Conservation (phyloP, 2,329 filamentous ascomycete genomes). For the Ceratocystiopsis sp. region DNA sequence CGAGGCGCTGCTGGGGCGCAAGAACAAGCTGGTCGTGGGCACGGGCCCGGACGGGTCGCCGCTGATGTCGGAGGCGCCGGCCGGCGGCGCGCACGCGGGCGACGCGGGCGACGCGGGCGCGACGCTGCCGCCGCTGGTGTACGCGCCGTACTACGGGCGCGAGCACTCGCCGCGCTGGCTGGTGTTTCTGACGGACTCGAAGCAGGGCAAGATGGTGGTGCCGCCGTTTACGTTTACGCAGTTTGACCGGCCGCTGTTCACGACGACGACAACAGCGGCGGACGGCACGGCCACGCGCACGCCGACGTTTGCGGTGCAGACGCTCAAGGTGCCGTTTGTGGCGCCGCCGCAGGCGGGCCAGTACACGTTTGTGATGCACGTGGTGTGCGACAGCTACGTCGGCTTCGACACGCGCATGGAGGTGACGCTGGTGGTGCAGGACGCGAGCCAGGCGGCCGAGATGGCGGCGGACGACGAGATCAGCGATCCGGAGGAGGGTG, state of each 20-base stretch:
- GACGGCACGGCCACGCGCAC: conserved; percentile 59
- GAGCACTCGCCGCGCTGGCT: conserved; percentile 87
- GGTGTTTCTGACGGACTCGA: conserved; percentile 83
- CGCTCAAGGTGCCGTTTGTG: conserved; percentile 91
- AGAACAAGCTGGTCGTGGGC: conserved; percentile 38
- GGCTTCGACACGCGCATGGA: conserved; percentile 89
- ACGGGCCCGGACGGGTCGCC: conserved; percentile 44
- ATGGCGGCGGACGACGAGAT: conserved; percentile 85
- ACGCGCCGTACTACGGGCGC: conserved; percentile 78
- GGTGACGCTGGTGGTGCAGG: conserved; percentile 75
- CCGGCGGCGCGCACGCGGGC: too few relatives aligned
- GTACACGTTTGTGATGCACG: conserved; percentile 88
- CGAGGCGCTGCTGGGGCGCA: conserved; percentile 65
- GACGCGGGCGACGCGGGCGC: conserved; percentile 19
- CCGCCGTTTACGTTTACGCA: conserved; percentile 89
- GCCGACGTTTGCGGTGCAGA: conserved; percentile 89
- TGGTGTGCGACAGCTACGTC: conserved; percentile 88
- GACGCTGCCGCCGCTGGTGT: conserved; percentile 61
- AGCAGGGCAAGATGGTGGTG: conserved; percentile 90
- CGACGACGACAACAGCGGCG: conserved; percentile 26
- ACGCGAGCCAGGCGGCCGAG: conserved; percentile 66
- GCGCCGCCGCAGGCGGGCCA: conserved; percentile 82
- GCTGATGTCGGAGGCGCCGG: conserved; percentile 29
- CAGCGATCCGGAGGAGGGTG: conserved; percentile 94
- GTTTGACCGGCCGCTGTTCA: conserved; percentile 76